phyloP scores from a whole-genome alignment of 2,329 filamentous ascomycete genomes.

The Xylaria sp. region DNA sequence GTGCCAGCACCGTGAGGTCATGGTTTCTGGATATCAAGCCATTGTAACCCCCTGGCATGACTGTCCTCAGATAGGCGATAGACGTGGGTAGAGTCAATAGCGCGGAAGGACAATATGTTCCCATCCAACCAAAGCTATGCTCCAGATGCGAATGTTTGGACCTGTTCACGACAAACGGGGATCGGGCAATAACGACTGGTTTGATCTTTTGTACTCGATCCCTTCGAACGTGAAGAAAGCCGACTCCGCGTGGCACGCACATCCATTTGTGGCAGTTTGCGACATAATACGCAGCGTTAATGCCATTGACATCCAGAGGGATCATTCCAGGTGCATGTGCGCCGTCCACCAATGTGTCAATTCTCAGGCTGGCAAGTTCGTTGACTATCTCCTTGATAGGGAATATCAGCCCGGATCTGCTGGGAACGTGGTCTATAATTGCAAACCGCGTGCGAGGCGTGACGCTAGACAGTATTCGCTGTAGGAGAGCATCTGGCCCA shows the following conservation, averaged over 20 bases:
- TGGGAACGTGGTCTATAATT: slow-evolving; percentile 20
- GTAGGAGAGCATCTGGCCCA: slow-evolving; percentile 8
- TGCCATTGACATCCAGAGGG: slow-evolving; percentile 8
- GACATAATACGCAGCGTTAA: slow-evolving; percentile 18
- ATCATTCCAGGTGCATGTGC: slow-evolving; percentile 17
- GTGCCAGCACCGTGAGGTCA: slow-evolving; percentile 12
- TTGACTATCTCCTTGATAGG: slow-evolving; percentile 19
- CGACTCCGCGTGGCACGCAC: slow-evolving; percentile 20
- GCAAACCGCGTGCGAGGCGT: slow-evolving; percentile 21
- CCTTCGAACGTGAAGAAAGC: slow-evolving; percentile 16
- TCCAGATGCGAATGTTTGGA: slow-evolving; percentile 9
- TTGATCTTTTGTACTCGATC: slow-evolving; percentile 3
- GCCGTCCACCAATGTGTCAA: slow-evolving; percentile 20
- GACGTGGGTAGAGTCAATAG: slow-evolving; percentile 11
- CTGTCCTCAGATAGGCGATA: slow-evolving; percentile 8
- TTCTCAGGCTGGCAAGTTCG: slow-evolving; percentile 6
- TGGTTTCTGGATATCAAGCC: slow-evolving; percentile 16
- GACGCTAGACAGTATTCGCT: slow-evolving; percentile 13
- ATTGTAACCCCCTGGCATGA: slow-evolving; percentile 10
- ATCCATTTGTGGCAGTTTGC: slow-evolving; percentile 24
- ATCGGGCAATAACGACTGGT: slow-evolving; percentile 16
- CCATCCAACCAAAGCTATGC: slow-evolving; percentile 20
- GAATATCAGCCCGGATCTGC: slow-evolving; percentile 17
- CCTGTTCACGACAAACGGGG: not conserved
- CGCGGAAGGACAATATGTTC: slow-evolving; percentile 11